Conservation (phyloP, 805 yeast species). For the Candida silvatica region DNA sequence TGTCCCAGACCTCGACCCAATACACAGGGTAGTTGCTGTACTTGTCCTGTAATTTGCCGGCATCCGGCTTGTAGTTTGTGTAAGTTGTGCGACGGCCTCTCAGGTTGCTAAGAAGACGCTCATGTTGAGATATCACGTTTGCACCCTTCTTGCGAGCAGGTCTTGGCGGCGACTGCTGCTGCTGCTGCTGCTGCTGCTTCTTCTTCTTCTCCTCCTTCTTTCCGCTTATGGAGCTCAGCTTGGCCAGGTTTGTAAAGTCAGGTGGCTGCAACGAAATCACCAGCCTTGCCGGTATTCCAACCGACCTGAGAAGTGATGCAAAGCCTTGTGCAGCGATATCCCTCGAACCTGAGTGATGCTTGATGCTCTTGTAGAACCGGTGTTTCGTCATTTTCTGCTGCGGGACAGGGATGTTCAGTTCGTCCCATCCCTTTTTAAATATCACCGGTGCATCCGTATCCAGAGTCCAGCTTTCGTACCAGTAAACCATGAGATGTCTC, state of each 20-base stretch:
- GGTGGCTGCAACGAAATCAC: conserved; percentile 87
- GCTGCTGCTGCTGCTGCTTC: background rate
- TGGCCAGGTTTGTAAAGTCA: conserved; percentile 49
- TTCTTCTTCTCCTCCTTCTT: conserved; percentile 3
- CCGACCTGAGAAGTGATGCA: conserved; percentile 62
- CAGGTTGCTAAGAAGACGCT: conserved; percentile 18
- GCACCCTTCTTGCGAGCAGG: conserved; percentile 1
- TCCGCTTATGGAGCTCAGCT: conserved; percentile 10
- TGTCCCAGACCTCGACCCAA: conserved; percentile 95
- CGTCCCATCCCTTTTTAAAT: conserved; percentile 40
- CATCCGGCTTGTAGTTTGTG: conserved; percentile 7
- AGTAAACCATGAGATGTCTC: conserved; percentile 54
- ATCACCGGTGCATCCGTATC: conserved; percentile 39
- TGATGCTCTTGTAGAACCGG: conserved; percentile 36
- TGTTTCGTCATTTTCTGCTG: conserved; percentile 22
- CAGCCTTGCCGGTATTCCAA: conserved; percentile 65
- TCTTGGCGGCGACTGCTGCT: conserved; percentile 1
- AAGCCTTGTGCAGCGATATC: conserved; percentile 87
- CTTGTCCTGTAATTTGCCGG: conserved; percentile 4
- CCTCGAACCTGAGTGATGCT: conserved; percentile 52
- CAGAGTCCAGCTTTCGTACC: conserved; percentile 30
- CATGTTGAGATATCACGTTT: conserved; percentile 17
- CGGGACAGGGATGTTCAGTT: conserved; percentile 22
- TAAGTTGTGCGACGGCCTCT: conserved; percentile 18
- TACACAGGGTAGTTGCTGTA: conserved; percentile 51